Conservation (phyloP, 495 filamentous ascomycete genomes). For the Lepraria neglecta region DNA sequence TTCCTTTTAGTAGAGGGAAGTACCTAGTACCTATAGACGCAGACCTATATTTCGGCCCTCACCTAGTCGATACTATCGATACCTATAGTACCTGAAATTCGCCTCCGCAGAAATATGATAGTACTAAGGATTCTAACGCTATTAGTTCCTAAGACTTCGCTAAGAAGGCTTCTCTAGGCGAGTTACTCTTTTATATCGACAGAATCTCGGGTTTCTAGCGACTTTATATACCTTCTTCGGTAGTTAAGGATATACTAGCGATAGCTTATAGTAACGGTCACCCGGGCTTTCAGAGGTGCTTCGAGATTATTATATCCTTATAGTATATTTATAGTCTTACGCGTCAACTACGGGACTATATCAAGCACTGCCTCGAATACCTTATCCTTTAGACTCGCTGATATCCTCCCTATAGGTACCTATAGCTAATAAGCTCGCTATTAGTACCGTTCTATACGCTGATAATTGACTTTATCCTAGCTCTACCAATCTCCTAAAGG, state of each 20-base stretch:
- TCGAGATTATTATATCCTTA: background rate
- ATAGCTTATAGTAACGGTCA: background rate
- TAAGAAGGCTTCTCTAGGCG: too few relatives aligned
- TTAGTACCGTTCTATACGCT: slow-evolving; percentile 4
- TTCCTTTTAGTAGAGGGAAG: background rate
- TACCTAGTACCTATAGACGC: background rate
- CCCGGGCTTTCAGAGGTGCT: background rate
- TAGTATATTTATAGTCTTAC: background rate
- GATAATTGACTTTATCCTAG: slow-evolving; percentile 1
- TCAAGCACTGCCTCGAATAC: background rate
- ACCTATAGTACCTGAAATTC: too few relatives aligned
- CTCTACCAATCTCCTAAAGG: too few relatives aligned
- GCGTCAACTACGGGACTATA: background rate
- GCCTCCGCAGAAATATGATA: too few relatives aligned
- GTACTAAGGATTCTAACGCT: too few relatives aligned
- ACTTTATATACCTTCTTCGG: background rate
- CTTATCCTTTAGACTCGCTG: background rate
- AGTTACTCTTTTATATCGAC: slow-evolving; percentile 5
- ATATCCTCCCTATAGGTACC: background rate
- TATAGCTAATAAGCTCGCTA: background rate
- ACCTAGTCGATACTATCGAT: too few relatives aligned
- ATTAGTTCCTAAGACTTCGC: too few relatives aligned
- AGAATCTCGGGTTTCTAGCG: background rate
- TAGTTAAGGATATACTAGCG: background rate
- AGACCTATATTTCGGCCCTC: background rate